Base-by-base conservation (phyloP, 768 basidiomycete genomes). In the Rhizopogon vulgaris region DNA sequence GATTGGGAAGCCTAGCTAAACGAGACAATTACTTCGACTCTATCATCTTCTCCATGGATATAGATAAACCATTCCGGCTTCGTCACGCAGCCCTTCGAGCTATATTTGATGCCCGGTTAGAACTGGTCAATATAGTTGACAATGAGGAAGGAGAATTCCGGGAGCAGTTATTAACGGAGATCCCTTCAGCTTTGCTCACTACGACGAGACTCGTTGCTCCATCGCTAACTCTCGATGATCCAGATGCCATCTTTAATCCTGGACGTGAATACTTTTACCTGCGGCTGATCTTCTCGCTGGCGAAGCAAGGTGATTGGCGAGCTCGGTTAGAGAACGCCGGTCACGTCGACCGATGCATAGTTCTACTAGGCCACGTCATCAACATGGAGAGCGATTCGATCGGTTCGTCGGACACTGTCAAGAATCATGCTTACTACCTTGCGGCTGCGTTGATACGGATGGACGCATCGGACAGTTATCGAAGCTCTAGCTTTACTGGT, bases 81-180 rank as follows among this genome's bases (percentile, higher is more conserved):
- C 46, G 51, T 14, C 37, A 47, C 28, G 38, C 51, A 11, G 51
- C 51, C 9, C 51, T 52, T 30, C 51, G 51, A n/a, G 51, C 51
- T 22, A 12, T 43, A 17, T 43, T 43, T 11, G 41, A 43, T 17
- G 41, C 41, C 9, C 41, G 41, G 6, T 17, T 17, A 3, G 2
- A 28, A 43, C 27, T 43, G 17, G 41, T 42, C 27, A 8, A 42
- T 1, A 28, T 42, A 42, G 41, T 15, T 11, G n/a, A 42, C 10
- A 4, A 28, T 15, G 27, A 42, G 41, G 4, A 42, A 9, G 27
- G 41, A 28, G 27, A 28, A 11, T 42, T 42, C 27, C 25, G 27
- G 27, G 27, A 43, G 10, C 27, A 28, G n/a, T 28, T 43, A 12
- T 28, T 43, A 17, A 43, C 0, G 10, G 27, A 12, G 6, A 27